Conservation (phyloP, 2,329 filamentous ascomycete genomes). For the Diaporthe capsici region DNA sequence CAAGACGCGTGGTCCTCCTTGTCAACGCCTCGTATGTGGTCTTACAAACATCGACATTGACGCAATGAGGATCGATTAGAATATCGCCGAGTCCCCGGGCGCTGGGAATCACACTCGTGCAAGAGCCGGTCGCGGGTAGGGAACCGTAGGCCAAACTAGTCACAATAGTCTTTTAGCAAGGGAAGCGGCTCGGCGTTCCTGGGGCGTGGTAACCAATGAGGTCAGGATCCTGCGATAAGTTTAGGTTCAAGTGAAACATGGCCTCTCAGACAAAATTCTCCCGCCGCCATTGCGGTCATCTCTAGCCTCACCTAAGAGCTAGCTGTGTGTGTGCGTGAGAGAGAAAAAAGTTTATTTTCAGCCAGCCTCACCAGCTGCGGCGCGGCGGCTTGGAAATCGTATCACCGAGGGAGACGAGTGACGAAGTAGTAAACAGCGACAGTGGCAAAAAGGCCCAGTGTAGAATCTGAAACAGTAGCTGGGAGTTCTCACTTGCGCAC, state of each 20-base stretch:
- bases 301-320: neutral
- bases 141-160: neutral
- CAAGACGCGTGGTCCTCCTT: neutral
- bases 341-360: neutral
- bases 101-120: neutral
- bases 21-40: neutral
- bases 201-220: constrained; percentile 22
- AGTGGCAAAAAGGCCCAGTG: neutral
- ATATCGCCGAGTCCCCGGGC: constrained; percentile 7
- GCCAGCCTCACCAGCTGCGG: neutral
- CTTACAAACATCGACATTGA: neutral
- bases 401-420: neutral
- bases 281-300: constrained; percentile 24
- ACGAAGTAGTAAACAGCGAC: constrained; percentile 25
- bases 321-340: neutral
- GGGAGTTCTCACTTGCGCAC: neutral
- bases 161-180: neutral
- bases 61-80: constrained; percentile 11
- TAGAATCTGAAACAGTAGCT: constrained; percentile 21
- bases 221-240: constrained; percentile 2
- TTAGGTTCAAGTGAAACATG: constrained; percentile 30
- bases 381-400: neutral
- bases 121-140: constrained; percentile 4
- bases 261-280: constrained; percentile 3
- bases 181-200: constrained; percentile 7